phyloP scores from a whole-genome alignment of 768 basidiomycete genomes.

The Favolaschia claudopus region DNA sequence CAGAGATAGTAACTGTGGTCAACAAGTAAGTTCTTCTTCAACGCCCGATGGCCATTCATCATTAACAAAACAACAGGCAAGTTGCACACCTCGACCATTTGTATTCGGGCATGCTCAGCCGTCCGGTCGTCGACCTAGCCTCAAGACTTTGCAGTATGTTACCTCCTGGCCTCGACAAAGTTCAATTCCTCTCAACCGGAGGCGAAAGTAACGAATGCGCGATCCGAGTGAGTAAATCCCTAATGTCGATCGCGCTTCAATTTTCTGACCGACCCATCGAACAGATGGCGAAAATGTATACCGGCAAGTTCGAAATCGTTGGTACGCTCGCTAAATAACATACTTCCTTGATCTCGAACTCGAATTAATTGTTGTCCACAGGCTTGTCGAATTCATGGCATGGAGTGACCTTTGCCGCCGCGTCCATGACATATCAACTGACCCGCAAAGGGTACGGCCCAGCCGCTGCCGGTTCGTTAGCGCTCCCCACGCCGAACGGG shows the following conservation, averaged over 20 bases:
- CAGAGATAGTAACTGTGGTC: slow-evolving; percentile 27
- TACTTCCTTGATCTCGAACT: neutral
- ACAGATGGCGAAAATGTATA: slow-evolving; percentile 31
- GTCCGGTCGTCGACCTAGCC: slow-evolving; percentile 26
- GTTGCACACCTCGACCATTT: slow-evolving; percentile 26
- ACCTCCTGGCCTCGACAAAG: slow-evolving; percentile 31
- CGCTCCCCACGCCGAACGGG: slow-evolving; percentile 31
- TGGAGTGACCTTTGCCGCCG: slow-evolving; percentile 29
- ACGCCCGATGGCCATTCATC: no score
- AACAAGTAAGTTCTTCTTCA: no score
- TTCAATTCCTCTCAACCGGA: slow-evolving; percentile 25
- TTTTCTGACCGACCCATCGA: neutral
- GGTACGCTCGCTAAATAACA: slow-evolving; percentile 2
- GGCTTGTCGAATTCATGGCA: slow-evolving; percentile 32
- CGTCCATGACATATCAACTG: slow-evolving; percentile 31
- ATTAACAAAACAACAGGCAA: no score
- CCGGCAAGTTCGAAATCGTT: slow-evolving; percentile 32
- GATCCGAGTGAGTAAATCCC: slow-evolving; percentile 14
- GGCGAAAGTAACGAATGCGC: slow-evolving; percentile 30
- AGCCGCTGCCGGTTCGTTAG: slow-evolving; percentile 25
- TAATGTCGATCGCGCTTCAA: neutral
- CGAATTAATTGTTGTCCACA: neutral
- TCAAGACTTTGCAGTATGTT: slow-evolving; percentile 21
- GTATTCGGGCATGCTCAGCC: slow-evolving; percentile 28
- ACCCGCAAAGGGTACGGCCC: slow-evolving; percentile 31